Base-by-base conservation (phyloP, 768 basidiomycete species). In the Lactarius vividus region DNA sequence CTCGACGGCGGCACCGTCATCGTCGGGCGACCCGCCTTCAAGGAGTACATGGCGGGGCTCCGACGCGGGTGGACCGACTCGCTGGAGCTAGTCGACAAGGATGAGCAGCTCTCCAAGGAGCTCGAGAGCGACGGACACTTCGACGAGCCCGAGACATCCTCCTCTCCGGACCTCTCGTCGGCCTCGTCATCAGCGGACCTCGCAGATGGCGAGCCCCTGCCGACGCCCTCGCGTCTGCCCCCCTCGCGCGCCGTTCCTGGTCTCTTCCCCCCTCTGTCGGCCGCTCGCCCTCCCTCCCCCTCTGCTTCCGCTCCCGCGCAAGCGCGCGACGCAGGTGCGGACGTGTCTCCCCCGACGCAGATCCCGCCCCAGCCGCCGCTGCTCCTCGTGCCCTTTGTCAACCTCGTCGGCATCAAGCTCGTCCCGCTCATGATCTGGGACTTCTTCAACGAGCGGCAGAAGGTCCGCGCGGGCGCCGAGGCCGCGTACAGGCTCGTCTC, bases 11-110 rank as follows among this genome's bases (percentile, higher is more conserved):
- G 96, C 2, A 82, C 87, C 46, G 82, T 97, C 63, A 79, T 99
- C 63, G 76, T 99, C 35, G 97, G 97, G 4, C 85, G 97, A 58
- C 86, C 91, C 40, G 91, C 93, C 0, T 83, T 96, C 77, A 99
- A 98, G 79, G 97, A 99, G 78, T 98, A 92, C 75, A 85, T 98
- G 85, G 82, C 87, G 62, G 97, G 96, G 3, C 74, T 98, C 49
- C 85, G 83, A 73, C 81, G 84, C 61, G 97, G 97, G 2, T 99
- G 92, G 91, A 85, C 88, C 23, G 87, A 87, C 33, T 80, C 85
- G 1, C 75, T 93, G 37, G 82, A 88, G 56, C 83, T 84, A 59
- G 78, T 88, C 61, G 90, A 92, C 73, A 77, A 79, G 40, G 93
- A 96, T 64, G 88, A 93, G 61, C 75, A 78, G 40, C 79, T 95